Evolutionary conservation across 129 eudicot genomes (phyloP).

Genomic region (Saposhnikovia divaricata): DNA sequence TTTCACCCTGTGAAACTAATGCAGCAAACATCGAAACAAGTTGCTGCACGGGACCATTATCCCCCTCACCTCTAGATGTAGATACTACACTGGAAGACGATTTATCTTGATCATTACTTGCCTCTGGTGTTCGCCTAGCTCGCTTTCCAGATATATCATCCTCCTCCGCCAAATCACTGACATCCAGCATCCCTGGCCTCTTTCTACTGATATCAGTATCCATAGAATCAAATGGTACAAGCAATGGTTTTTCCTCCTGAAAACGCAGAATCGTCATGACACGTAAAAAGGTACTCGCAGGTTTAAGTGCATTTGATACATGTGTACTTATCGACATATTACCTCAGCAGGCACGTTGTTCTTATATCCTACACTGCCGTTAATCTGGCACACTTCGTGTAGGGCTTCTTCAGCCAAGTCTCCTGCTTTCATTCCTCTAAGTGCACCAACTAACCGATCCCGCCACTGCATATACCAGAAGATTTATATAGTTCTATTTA

Average conservation of each 20-base stretch:
- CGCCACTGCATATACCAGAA: slow-evolving; percentile 56
- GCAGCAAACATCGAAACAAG: slow-evolving; percentile 84
- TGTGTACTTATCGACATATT: background rate
- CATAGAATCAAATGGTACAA: slow-evolving; percentile 24
- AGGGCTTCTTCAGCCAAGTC: slow-evolving; percentile 41
- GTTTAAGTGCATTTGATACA: background rate
- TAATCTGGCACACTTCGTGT: slow-evolving; percentile 27
- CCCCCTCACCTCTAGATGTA: slow-evolving; percentile 33
- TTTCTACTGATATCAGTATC: slow-evolving; percentile 44
- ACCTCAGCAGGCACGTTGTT: slow-evolving; percentile 36
- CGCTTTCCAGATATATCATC: slow-evolving; percentile 64
- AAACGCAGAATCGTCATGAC: slow-evolving; percentile 12
- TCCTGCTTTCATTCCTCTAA: slow-evolving; percentile 66
- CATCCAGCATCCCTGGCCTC: slow-evolving; percentile 42
- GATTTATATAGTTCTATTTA: background rate
- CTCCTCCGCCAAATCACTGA: slow-evolving; percentile 33
- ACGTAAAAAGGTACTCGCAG: slow-evolving; percentile 2
- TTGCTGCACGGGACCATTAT: slow-evolving; percentile 76
- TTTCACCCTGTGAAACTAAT: slow-evolving; percentile 97
- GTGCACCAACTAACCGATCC: slow-evolving; percentile 75
- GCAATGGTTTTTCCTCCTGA: slow-evolving; percentile 63
- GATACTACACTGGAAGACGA: slow-evolving; percentile 28
- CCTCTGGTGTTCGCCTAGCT: slow-evolving; percentile 37
- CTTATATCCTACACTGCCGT: slow-evolving; percentile 23
- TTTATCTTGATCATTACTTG: slow-evolving; percentile 20